Evolutionary conservation across 2,329 filamentous ascomycete species (phyloP).

Genomic region (Chaetomium sp.): DNA sequence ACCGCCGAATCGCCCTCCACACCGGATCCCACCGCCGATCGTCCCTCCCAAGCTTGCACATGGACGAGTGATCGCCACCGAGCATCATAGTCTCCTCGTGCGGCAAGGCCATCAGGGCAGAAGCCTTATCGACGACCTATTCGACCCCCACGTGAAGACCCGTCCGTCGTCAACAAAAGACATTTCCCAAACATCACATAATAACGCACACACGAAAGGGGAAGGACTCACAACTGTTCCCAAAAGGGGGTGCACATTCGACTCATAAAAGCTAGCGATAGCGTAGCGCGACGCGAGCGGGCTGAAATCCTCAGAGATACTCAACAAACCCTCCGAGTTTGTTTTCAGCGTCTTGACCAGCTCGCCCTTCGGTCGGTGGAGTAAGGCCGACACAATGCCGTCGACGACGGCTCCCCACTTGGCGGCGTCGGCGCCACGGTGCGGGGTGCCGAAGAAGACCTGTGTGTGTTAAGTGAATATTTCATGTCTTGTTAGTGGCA

Average conservation of each 20-base stretch:
- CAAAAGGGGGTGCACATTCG: conserved; percentile 1
- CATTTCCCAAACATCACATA: background rate
- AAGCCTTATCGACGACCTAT: conserved; percentile 20
- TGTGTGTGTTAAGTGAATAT: conserved; percentile 11
- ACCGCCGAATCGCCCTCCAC: conserved; percentile 17
- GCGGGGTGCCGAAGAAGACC: conserved; percentile 30
- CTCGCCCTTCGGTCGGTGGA: background rate
- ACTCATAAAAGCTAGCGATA: conserved; percentile 24
- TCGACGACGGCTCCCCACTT: conserved; percentile 1
- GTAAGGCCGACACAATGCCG: background rate
- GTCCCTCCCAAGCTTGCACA: conserved; percentile 20
- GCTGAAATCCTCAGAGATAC: conserved; percentile 22
- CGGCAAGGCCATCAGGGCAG: conserved; percentile 17
- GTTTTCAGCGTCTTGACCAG: conserved; percentile 11
- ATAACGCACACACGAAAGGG: background rate
- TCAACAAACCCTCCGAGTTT: conserved; percentile 13
- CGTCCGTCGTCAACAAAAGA: background rate
- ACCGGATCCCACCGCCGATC: conserved; percentile 17
- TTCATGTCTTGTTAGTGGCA: background rate
- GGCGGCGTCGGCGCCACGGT: conserved; percentile 23
- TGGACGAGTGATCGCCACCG: conserved; percentile 17
- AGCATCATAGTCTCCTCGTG: conserved; percentile 19
- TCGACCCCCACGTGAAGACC: background rate
- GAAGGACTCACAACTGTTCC: background rate
- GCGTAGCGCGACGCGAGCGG: conserved; percentile 16